Evolutionary conservation across 1,284 basidiomycete genomes (phyloP).

Genomic region (Vanrija pseudolonga): DNA sequence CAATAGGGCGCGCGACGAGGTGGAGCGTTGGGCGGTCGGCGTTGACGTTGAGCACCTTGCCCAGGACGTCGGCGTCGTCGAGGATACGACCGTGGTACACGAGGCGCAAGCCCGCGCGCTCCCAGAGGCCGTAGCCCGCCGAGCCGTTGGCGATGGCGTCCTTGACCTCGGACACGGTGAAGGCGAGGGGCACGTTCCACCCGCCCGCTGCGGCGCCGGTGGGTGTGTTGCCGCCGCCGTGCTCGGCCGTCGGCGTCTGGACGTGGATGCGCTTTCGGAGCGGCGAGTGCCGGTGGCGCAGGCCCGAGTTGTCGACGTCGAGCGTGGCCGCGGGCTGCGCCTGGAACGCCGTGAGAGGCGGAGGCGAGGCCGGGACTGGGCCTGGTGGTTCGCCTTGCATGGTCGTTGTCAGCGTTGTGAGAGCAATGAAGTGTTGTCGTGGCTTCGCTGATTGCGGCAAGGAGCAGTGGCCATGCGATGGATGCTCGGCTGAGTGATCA

Average conservation of each 20-base stretch:
- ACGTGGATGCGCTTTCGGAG: constrained; percentile 19
- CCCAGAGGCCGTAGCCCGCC: constrained; percentile 33
- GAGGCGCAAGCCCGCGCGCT: constrained; percentile 36
- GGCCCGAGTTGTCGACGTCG: neutral
- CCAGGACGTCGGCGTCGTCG: constrained; percentile 32
- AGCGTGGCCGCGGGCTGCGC: neutral
- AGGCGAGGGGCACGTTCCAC: constrained; percentile 10
- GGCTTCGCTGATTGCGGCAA: too few relatives aligned
- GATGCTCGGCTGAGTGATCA: neutral
- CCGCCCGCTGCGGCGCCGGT: neutral
- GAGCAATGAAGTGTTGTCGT: neutral
- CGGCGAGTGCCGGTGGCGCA: neutral
- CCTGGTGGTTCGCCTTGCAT: constrained; percentile 18
- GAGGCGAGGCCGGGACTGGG: constrained; percentile 6
- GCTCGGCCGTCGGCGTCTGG: constrained; percentile 32
- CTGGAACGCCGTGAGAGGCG: constrained; percentile 3
- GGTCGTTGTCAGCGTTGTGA: neutral
- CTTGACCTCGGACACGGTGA: constrained; percentile 28
- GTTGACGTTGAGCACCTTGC: constrained; percentile 23
- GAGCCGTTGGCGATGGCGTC: constrained; percentile 28
- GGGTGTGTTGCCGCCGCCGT: neutral
- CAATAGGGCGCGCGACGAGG: constrained; percentile 30
- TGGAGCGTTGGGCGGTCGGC: constrained; percentile 27
- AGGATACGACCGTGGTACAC: constrained; percentile 44
- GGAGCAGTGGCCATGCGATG: too few relatives aligned